Conservation (phyloP, 352 stramenopile species). For the Hyaloperonospora arabidopsidis region DNA sequence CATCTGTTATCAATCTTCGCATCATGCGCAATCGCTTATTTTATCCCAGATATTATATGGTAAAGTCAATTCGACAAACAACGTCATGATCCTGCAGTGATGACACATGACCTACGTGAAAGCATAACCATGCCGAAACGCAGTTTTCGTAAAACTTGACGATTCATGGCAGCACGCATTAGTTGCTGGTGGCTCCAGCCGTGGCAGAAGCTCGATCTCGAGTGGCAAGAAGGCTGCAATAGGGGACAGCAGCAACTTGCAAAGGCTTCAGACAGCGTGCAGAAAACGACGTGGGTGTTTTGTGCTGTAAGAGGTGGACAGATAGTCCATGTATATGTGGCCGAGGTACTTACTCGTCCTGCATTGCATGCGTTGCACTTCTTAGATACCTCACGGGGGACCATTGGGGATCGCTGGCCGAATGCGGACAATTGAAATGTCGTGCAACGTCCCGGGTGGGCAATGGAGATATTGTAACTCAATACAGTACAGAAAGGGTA, state of each 20-base stretch:
- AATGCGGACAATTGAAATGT: slow-evolving; percentile 41
- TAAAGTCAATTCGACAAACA: no score
- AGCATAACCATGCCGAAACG: slow-evolving; percentile 8
- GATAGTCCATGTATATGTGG: neutral
- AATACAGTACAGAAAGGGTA: neutral
- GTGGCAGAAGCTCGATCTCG: slow-evolving; percentile 54
- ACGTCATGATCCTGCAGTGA: neutral
- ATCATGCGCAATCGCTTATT: no score
- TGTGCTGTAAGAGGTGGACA: neutral
- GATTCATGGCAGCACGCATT: neutral
- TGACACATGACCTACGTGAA: neutral
- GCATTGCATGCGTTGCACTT: neutral
- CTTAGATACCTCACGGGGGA: slow-evolving; percentile 55
- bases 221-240: slow-evolving; percentile 46
- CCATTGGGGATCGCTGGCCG: slow-evolving; percentile 50
- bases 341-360: no score
- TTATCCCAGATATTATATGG: no score
- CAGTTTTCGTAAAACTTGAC: neutral
- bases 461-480: neutral
- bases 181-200: slow-evolving; percentile 56
- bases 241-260: slow-evolving; percentile 52
- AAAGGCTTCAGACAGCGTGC: slow-evolving; percentile 59
- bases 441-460: slow-evolving; percentile 41
- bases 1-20: slow-evolving; percentile 5
- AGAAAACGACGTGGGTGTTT: slow-evolving; percentile 62